These are phyloP conservation scores for Collariella sp. DNA, from an alignment of 495 filamentous ascomycete species.

Conservation along the genomic window DNA sequence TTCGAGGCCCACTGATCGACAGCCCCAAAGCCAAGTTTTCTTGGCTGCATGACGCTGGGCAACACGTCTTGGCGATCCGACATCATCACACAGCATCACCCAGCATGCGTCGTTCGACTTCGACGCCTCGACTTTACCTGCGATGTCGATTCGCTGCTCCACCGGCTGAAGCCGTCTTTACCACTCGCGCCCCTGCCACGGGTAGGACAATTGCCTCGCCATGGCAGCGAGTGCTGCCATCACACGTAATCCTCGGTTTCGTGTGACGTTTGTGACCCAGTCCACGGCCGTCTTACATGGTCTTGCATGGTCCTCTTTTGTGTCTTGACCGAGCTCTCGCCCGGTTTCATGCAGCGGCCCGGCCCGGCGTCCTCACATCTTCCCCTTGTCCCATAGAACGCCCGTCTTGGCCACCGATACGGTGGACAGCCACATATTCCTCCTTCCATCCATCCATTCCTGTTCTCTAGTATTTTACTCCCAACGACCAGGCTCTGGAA, in stretches of 20 bases:
- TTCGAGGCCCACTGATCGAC: background rate
- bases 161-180: too few relatives aligned
- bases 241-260: too few relatives aligned
- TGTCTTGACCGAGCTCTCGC: background rate
- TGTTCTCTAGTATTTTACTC: background rate
- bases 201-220: too few relatives aligned
- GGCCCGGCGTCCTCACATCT: background rate
- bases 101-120: background rate
- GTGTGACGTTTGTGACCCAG: too few relatives aligned
- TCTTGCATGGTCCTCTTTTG: background rate
- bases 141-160: too few relatives aligned
- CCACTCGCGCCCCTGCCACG: too few relatives aligned
- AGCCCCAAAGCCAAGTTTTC: background rate
- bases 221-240: too few relatives aligned
- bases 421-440: background rate
- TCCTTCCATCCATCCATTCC: background rate
- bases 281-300: too few relatives aligned
- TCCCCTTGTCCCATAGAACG: background rate
- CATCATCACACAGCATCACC: background rate
- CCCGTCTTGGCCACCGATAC: background rate
- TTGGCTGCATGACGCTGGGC: background rate
- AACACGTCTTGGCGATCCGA: background rate
- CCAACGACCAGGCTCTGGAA: background rate
- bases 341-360: conserved; percentile 6
- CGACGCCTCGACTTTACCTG: too few relatives aligned